Evolutionary conservation across 2,329 filamentous ascomycete genomes (phyloP), one percentile per base, ranked within the genome.

Genomic region (Aspergillus sergii): DNA sequence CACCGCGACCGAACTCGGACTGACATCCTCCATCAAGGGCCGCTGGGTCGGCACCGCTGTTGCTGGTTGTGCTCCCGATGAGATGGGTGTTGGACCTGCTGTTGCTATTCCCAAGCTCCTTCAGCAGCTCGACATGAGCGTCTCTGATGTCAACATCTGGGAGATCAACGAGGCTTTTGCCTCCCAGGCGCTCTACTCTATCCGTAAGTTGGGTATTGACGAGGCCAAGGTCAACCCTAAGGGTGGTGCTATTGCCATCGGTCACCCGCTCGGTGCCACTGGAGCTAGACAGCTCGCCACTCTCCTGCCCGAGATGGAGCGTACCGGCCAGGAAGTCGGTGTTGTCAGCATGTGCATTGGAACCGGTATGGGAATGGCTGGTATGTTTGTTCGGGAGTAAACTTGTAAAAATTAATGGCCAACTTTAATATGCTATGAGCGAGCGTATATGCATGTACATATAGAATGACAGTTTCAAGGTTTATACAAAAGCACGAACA

Each of bases 61-160:
- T 12, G 88, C 89, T 0, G 94, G 94, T 14, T 96, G 92, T 75
- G 84, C 83, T 58, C 94, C 94, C 0, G 93, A 96, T 73, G 93
- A 97, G 84, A 97, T 98, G 94, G 94, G 94, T 45, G 84, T 97
- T 62, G 94, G 94, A 0, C 94, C 94, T 0, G 92, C 93, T 0
- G 74, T 96, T 32, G 94, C 92, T 0, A 94, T 97, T 58, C 94
- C 94, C 8, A 91, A 90, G 75, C 83, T 97, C 23, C 83, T 97
- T n/a, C 77, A 82, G 21, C 86, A 87, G 64, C 86, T 90, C 1
- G 92, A 89, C 0, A 76, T 97, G 16, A 74, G 80, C 50, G 89
- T 82, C 14, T 82, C 83, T 2, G 92, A 97, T 62, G 87, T 98
- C 0, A 86, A 89, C 41, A 82, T 95, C 11, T 97, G 93, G 93